Evolutionary conservation across 495 filamentous ascomycete species (phyloP).

Genomic region (Cryomyces minteri): DNA sequence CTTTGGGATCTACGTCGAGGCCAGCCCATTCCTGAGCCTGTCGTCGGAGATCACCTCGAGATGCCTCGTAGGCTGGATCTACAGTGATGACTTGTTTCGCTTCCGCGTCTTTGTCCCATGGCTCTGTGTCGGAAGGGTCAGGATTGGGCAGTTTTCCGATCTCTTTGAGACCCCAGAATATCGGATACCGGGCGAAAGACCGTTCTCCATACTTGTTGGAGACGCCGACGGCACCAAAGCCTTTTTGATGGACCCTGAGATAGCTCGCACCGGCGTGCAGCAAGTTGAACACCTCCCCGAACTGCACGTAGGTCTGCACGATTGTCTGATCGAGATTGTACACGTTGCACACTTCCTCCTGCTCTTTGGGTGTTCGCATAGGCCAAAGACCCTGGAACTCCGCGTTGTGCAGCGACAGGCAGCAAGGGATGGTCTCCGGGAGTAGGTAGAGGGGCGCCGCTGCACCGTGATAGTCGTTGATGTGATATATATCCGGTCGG

Average conservation of each 20-base stretch:
- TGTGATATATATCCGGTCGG: no score
- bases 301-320: conserved; percentile 38
- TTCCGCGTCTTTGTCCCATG: conserved; percentile 36
- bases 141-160: conserved; percentile 54
- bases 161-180: conserved; percentile 57
- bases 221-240: conserved; percentile 56
- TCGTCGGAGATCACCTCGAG: conserved; percentile 33
- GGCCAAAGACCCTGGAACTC: conserved; percentile 60
- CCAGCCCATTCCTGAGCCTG: conserved; percentile 66
- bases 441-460: conserved; percentile 53
- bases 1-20: conserved; percentile 39
- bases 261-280: conserved; percentile 54
- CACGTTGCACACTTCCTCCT: conserved; percentile 47
- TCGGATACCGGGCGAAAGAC: conserved; percentile 53
- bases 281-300: conserved; percentile 50
- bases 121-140: conserved; percentile 52
- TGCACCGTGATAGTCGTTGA: conserved; percentile 69
- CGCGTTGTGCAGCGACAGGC: conserved; percentile 41
- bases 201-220: conserved; percentile 56
- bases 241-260: conserved; percentile 51
- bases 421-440: conserved; percentile 39
- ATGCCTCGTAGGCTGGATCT: conserved; percentile 36
- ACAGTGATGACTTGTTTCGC: conserved; percentile 33
- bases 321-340: conserved; percentile 38
- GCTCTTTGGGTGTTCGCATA: conserved; percentile 47